Evolutionary conservation across 306 rosid genomes (phyloP).

Genomic region (Quercus cerris): DNA sequence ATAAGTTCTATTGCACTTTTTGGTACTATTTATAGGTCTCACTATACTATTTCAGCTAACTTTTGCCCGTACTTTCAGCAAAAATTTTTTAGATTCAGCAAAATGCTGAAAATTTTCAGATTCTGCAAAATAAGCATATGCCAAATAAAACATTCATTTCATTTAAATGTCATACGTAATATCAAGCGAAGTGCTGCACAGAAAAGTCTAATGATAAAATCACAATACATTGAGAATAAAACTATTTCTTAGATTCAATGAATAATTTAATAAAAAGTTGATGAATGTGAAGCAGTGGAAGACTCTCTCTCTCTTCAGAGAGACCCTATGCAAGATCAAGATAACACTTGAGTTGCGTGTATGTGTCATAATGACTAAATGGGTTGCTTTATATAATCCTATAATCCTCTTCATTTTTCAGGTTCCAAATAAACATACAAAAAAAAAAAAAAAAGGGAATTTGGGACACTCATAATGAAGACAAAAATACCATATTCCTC

Average conservation of each 20-base stretch:
- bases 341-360: neutral
- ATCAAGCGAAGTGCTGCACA: neutral
- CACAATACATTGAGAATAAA: neutral
- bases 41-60: too few relatives aligned
- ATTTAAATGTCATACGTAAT: neutral
- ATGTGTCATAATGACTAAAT: neutral
- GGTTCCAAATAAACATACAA: neutral
- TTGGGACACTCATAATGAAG: too few relatives aligned
- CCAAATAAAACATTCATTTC: too few relatives aligned
- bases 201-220: neutral
- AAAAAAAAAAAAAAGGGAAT: neutral
- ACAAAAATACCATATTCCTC: too few relatives aligned
- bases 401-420: neutral
- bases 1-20: rapidly evolving
- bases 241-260: neutral
- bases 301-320: neutral
- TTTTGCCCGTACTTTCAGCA: too few relatives aligned
- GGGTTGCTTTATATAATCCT: neutral
- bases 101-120: too few relatives aligned
- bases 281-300: neutral
- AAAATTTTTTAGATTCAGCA: too few relatives aligned
- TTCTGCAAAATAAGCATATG: too few relatives aligned
- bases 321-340: neutral
- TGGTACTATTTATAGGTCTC: rapidly evolving
- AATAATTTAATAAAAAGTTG: neutral